A percentile compares a stretch with the other conserved stretches of the same genome.
These are phyloP conservation scores for Mycena haematopus DNA, from an alignment of 768 basidiomycete genomes.

Conservation along the genomic window DNA sequence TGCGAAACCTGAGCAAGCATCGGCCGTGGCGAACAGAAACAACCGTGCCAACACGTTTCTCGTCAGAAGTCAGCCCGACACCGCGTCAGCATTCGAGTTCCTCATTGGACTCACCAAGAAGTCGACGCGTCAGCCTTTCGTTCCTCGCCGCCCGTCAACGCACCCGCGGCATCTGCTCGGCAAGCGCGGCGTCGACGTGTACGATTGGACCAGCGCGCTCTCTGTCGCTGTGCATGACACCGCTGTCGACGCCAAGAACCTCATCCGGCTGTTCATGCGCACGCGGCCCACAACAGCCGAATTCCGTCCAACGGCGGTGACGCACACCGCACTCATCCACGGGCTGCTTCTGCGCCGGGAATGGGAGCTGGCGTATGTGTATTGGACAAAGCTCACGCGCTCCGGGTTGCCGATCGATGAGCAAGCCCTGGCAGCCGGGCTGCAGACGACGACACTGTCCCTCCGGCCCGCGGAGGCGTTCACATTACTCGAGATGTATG, in stretches of 20 bases:
- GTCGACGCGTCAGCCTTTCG: constrained; percentile 9
- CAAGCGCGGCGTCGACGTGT: constrained; percentile 45
- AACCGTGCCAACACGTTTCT: constrained; percentile 50
- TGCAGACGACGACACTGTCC: constrained; percentile 53
- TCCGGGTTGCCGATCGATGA: constrained; percentile 49
- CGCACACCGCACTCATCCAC: constrained; percentile 61
- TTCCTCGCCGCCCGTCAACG: constrained; percentile 11
- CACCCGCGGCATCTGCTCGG: constrained; percentile 21
- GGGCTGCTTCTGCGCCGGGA: constrained; percentile 55
- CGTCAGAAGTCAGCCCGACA: constrained; percentile 48
- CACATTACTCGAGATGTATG: constrained; percentile 52
- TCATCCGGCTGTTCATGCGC: constrained; percentile 48
- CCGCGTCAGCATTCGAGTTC: constrained; percentile 54
- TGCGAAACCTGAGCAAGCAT: not conserved
- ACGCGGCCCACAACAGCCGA: constrained; percentile 32
- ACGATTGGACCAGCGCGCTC: constrained; percentile 55
- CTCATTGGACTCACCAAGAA: constrained; percentile 41
- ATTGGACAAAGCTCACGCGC: constrained; percentile 51
- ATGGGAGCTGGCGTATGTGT: constrained; percentile 44
- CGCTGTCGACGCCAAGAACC: constrained; percentile 35
- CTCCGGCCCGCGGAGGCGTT: constrained; percentile 56
- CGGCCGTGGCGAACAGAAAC: constrained; percentile 14
- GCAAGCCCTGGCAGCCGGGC: constrained; percentile 54
- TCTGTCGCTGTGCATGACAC: constrained; percentile 51
- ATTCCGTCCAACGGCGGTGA: constrained; percentile 49